Base-by-base conservation (phyloP, 345 rosid species). In the Limnanthes douglasii region DNA sequence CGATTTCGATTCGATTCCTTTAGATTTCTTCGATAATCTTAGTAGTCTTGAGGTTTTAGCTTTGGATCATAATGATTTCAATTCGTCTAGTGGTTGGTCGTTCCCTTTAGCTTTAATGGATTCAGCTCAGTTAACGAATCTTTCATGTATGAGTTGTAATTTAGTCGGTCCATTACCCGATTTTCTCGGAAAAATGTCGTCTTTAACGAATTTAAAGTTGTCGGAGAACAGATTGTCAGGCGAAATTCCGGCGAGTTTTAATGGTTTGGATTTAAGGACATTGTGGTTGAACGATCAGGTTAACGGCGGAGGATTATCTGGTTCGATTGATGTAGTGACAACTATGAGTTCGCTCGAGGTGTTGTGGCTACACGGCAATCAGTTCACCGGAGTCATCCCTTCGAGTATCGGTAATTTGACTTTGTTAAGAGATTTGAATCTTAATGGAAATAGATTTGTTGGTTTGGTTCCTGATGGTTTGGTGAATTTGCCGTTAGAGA, bases 341-440 rank as follows among this genome's bases (percentile, higher is more conserved):
- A 67, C 70, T 12, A 75, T 80, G 62, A 51, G 11, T 14, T 67
- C 65, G 2, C 62, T 68, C 19, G 55, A 37, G 18, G 49, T 48
- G 36, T 64, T 80, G n/a, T 80, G 93, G 93, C 78, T 80, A 30
- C 93, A 80, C 21, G 86, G 93, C 43, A 80, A 80, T 30, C 56
- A 54, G 42, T 80, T 80, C 63, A 57, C 78, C 5, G 93, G 93
- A 6, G 25, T 54, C 26, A 75, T 80, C 39, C 93, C 86, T 1
- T 66, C 41, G 18, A 67, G 49, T 37, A 69, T 72, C 15, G 76
- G 79, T 36, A 57, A 63, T 45, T 51, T 75, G 55, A 57, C 34
- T 51, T 18, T 41, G 6, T 65, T 75, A 51, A 70, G 56, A 53
- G 68, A 70, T 60, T 69, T 80, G 20, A 63, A 80, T 59, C 66